A percentile compares a stretch with the other conserved stretches of the same genome.
phyloP scores from a whole-genome alignment of 371 early-diverging fungal genomes.

The Mucor piriformis region DNA sequence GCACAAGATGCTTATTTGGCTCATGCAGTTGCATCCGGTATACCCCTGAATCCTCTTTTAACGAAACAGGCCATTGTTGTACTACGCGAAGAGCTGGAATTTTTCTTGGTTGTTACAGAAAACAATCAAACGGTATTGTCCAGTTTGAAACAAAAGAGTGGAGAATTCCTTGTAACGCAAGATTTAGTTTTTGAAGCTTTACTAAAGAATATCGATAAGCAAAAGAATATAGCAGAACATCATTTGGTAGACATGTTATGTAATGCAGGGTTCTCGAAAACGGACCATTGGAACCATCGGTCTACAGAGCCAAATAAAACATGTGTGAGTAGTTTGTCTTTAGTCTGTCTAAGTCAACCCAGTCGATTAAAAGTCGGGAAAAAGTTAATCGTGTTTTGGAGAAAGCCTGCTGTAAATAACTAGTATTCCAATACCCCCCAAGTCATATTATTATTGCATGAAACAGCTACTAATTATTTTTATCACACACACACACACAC shows the following conservation, averaged over 20 bases:
- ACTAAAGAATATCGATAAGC: conserved; percentile 25
- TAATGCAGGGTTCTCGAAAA: conserved; percentile 72
- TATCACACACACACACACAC: too few relatives aligned
- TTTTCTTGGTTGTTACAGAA: conserved; percentile 8
- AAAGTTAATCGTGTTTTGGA: conserved; percentile 72
- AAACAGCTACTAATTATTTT: too few relatives aligned
- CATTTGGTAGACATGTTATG: conserved; percentile 84
- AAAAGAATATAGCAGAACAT: conserved; percentile 58
- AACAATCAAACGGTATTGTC: background rate
- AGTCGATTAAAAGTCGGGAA: conserved; percentile 64
- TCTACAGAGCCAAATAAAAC: conserved; percentile 68
- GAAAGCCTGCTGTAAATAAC: conserved; percentile 74
- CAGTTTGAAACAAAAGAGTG: conserved; percentile 55
- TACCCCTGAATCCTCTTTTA: conserved; percentile 19
- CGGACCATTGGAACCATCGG: conserved; percentile 78
- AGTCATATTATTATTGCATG: too few relatives aligned
- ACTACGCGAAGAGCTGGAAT: conserved; percentile 33
- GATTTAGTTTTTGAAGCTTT: conserved; percentile 67
- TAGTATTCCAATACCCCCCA: too few relatives aligned
- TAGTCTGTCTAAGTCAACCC: conserved; percentile 58
- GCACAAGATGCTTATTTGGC: conserved; percentile 18
- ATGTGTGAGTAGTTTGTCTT: conserved; percentile 63
- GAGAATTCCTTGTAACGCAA: conserved; percentile 55
- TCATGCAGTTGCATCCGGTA: conserved; percentile 10
- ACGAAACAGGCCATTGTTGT: conserved; percentile 28